These are phyloP conservation scores for Alectoria sarmentosa DNA, from an alignment of 495 filamentous ascomycete genomes.

Conservation along the genomic window DNA sequence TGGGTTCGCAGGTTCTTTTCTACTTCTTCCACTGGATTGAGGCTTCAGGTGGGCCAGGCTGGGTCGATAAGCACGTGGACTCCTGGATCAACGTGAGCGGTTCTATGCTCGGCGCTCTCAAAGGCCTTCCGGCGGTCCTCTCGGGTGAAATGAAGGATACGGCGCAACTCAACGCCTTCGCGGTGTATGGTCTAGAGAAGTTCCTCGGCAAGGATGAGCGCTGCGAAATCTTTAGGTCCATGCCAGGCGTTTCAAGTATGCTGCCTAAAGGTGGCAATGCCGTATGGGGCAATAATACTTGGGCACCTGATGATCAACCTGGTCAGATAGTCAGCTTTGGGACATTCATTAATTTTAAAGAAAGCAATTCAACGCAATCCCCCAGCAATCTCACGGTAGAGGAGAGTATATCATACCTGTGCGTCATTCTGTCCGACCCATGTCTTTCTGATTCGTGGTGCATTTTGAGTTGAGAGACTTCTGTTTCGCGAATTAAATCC, in stretches of 20 bases:
- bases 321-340: conserved; percentile 67
- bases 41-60: conserved; percentile 67
- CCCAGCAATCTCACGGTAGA: conserved; percentile 70
- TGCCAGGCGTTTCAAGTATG: conserved; percentile 96
- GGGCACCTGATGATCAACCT: conserved; percentile 82
- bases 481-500: no score
- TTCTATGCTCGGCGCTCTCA: conserved; percentile 93
- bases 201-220: conserved; percentile 86
- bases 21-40: conserved; percentile 99
- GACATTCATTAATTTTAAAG: conserved; percentile 79
- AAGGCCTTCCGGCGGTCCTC: conserved; percentile 83
- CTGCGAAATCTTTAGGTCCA: conserved; percentile 89
- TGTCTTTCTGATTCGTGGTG: no score
- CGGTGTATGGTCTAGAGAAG: conserved; percentile 93
- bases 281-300: conserved; percentile 85
- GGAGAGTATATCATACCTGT: conserved; percentile 66
- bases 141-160: conserved; percentile 98
- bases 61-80: conserved; percentile 87
- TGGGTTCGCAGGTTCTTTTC: conserved; percentile 91
- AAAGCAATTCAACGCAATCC: conserved; percentile 55
- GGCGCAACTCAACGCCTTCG: conserved; percentile 93
- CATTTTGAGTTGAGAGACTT: no score
- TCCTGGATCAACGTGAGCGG: conserved; percentile 97
- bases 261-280: conserved; percentile 91
- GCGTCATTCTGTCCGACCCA: no score